Evolutionary conservation across 2,329 filamentous ascomycete species (phyloP).

Genomic region (Monilinia fructicola): DNA sequence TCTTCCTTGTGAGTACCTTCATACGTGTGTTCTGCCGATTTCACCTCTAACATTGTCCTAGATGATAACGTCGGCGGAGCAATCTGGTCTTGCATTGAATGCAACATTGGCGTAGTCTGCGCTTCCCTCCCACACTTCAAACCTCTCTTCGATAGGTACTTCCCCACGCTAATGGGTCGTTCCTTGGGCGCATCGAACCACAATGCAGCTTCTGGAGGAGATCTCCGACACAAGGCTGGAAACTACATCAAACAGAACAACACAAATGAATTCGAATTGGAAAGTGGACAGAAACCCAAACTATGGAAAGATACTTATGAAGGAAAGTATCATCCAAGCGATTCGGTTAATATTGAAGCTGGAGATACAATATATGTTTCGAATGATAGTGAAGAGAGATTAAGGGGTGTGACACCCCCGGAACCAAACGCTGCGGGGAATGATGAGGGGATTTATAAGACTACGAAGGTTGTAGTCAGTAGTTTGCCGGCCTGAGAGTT

Average conservation of each 20-base stretch:
- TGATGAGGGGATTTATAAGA: background rate
- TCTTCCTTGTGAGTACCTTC: slow-evolving; percentile 20
- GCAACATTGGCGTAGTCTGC: slow-evolving; percentile 19
- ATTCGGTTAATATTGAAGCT: slow-evolving; percentile 9
- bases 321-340: slow-evolving; percentile 1
- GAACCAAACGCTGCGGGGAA: background rate
- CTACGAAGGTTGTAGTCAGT: slow-evolving; percentile 10
- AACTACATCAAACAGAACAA: slow-evolving; percentile 14
- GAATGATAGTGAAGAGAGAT: slow-evolving; percentile 14
- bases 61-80: slow-evolving; percentile 17
- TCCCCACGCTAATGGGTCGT: slow-evolving; percentile 13
- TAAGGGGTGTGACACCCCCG: background rate
- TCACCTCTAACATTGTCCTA: background rate
- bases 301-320: slow-evolving; percentile 13
- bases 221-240: background rate
- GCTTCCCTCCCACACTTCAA: slow-evolving; percentile 22
- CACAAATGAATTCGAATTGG: slow-evolving; percentile 9
- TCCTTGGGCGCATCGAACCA: background rate
- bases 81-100: slow-evolving; percentile 19
- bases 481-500: background rate
- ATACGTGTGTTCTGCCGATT: background rate
- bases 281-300: background rate
- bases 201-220: background rate
- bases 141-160: slow-evolving; percentile 18
- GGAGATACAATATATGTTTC: background rate